These are phyloP conservation scores for Citrus australasica DNA, from an alignment of 345 rosid species.

Conservation along the genomic window DNA sequence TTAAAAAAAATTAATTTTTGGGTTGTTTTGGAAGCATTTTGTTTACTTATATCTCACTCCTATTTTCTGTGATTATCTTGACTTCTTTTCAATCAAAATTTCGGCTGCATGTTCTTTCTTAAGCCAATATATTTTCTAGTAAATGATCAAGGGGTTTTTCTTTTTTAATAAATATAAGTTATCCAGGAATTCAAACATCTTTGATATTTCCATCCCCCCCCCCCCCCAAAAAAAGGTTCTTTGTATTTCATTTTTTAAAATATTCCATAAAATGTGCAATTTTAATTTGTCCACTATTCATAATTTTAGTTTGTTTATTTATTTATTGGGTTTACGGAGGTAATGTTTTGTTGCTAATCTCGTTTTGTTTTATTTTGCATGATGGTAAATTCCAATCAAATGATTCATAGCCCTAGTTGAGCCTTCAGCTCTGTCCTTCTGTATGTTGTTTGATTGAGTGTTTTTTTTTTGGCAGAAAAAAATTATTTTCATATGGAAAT, in stretches of 20 bases:
- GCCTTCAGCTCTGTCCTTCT: conserved; percentile 11
- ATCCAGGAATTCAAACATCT: neutral
- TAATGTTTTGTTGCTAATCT: neutral
- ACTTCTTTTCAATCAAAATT: neutral
- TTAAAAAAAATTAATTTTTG: neutral
- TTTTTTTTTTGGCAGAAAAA: no score
- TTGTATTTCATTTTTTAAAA: neutral
- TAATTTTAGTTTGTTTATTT: neutral
- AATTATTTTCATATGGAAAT: no score
- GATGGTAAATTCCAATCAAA: conserved; percentile 7
- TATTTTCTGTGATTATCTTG: neutral
- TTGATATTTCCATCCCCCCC: neutral
- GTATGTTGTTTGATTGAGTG: neutral
- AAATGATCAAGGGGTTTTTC: neutral
- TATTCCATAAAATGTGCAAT: neutral
- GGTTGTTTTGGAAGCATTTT: neutral
- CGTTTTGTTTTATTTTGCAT: conserved; percentile 12
- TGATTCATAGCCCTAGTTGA: conserved; percentile 12
- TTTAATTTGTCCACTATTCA: neutral
- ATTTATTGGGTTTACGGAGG: conserved; percentile 3
- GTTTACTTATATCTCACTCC: neutral
- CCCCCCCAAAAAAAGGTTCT: no score
- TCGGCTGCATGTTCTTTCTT: neutral
- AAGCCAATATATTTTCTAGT: neutral
- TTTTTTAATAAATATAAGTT: neutral